Evolutionary conservation across 1,284 basidiomycete species (phyloP), one percentile per base, ranked within the genome.

Genomic region (Puccinia hordei): DNA sequence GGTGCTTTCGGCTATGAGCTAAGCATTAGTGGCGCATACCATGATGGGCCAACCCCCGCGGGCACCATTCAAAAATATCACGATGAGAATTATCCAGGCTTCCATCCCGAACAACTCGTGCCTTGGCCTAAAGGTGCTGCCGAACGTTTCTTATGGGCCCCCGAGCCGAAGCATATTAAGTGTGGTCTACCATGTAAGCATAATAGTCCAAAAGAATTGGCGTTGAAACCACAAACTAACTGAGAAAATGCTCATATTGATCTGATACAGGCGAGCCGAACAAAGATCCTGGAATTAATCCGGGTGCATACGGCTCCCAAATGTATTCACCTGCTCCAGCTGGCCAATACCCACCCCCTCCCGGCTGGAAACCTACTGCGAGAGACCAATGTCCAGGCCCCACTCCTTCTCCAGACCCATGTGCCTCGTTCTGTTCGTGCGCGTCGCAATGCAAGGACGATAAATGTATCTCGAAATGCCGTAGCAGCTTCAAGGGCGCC

Each of bases 171-270:
- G 22, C 69, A 73, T 51, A 46, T 46, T 15, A 55, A 55, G 55
- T 73, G 69, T 73, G 69, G 49, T 51, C 69, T 46, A 38, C 24
- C 49, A 35, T 73, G 69, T 73, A 24, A 73, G 69, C 51, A 10
- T 51, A 30, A 53, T 24, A 38, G 33, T 68, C n/a, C 17, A 35
- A 49, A 27, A 27, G 15, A 63, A n/a, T 59, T 8, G 8, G 24
- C n/a, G 57, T 10, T 30, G 2, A 22, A 24, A 59, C 15, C 8
- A 30, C 33, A 66, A 66, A n/a, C 35, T n/a, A 10, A 41, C 19
- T 33, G 9, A 22, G 35, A 10, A 66, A 13, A 41, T 6, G 1
- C 10, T 13, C 6, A 49, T 49, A 15, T 49, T 13, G 19, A 44
- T 51, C 9, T 49, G 41, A 1, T 38, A 68, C 41, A 68, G 66